These are phyloP conservation scores for Nakazawaea pomicola DNA, from an alignment of 805 yeast genomes.

Conservation along the genomic window DNA sequence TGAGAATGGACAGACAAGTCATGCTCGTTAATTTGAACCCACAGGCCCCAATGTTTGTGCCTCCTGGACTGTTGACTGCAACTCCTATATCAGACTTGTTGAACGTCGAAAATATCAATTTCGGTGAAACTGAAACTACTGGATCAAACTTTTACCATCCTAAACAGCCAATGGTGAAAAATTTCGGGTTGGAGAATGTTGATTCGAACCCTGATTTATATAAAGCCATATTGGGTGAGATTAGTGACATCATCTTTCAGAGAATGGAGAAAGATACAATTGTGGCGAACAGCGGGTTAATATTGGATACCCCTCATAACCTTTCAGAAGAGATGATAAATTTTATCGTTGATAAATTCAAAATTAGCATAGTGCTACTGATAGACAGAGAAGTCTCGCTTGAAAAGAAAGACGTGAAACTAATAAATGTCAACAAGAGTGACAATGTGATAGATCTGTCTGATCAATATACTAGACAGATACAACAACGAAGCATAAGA, in stretches of 20 bases:
- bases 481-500: conserved; percentile 72
- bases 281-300: conserved; percentile 46
- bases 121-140: conserved; percentile 76
- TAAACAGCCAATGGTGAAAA: conserved; percentile 85
- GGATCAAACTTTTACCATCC: conserved; percentile 75
- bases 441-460: conserved; percentile 77
- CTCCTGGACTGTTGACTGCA: conserved; percentile 84
- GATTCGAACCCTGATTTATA: conserved; percentile 54
- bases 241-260: conserved; percentile 30
- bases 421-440: conserved; percentile 63
- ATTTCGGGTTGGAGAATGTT: conserved; percentile 64
- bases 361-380: conserved; percentile 55
- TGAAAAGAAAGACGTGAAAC: conserved; percentile 28
- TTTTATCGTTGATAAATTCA: conserved; percentile 53
- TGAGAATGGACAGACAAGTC: conserved; percentile 63
- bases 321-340: conserved; percentile 46
- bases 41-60: conserved; percentile 36
- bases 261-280: conserved; percentile 46
- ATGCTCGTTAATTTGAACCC: conserved; percentile 79
- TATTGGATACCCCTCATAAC: conserved; percentile 64
- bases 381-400: conserved; percentile 71
- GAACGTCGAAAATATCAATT: conserved; percentile 63
- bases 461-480: conserved; percentile 59
- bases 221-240: conserved; percentile 40
- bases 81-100: conserved; percentile 76